A percentile compares a stretch with the other conserved stretches of the same genome.
Evolutionary conservation across 352 stramenopile genomes (phyloP).

Genomic region (Globisporangium acanthophoron): DNA sequence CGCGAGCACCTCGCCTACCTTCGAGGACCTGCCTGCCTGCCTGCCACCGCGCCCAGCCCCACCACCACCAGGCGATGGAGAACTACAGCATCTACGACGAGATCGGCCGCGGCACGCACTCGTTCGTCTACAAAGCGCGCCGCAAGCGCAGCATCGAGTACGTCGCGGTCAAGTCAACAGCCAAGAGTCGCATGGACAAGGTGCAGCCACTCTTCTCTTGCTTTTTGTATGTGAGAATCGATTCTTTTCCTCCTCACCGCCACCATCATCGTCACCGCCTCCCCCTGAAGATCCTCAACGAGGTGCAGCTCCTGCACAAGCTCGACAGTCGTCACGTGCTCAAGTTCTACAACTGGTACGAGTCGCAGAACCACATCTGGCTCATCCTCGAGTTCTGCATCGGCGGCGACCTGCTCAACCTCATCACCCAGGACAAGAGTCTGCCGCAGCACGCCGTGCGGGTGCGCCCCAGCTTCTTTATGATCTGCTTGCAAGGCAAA

Average conservation of each 20-base stretch:
- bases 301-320: slow-evolving; percentile 86
- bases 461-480: slow-evolving; percentile 18
- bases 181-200: slow-evolving; percentile 90
- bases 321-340: slow-evolving; percentile 82
- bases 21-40: no score
- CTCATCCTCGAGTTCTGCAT: slow-evolving; percentile 94
- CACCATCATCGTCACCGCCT: no score
- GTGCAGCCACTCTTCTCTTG: slow-evolving; percentile 21
- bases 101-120: slow-evolving; percentile 88
- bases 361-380: slow-evolving; percentile 94
- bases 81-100: slow-evolving; percentile 95
- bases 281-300: slow-evolving; percentile 62
- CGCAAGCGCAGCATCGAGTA: slow-evolving; percentile 92
- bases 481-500: neutral
- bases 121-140: slow-evolving; percentile 90
- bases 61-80: slow-evolving; percentile 56
- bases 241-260: neutral
- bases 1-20: neutral
- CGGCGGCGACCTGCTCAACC: slow-evolving; percentile 85
- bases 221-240: neutral
- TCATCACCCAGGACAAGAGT: slow-evolving; percentile 85
- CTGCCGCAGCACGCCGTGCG: slow-evolving; percentile 77
- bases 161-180: slow-evolving; percentile 91
- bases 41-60: no score
- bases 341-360: slow-evolving; percentile 95